phyloP scores from a whole-genome alignment of 225 moss, liverwort and hornwort genomes.

The Sphagnum contortum region DNA sequence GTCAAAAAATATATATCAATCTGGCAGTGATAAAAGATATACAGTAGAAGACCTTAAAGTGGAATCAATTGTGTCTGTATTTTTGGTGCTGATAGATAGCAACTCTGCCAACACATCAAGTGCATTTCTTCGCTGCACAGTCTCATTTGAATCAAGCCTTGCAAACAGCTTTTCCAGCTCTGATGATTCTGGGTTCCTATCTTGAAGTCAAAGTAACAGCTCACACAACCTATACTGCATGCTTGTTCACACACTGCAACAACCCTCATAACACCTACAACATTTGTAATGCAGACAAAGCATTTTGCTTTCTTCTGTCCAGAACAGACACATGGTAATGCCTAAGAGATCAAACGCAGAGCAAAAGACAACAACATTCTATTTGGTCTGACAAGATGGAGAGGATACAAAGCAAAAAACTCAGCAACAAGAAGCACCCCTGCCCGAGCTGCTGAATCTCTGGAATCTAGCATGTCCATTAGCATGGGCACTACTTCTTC shows the following conservation, averaged over 20 bases:
- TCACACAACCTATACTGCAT: neutral
- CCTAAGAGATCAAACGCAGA: no score
- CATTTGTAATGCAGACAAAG: no score
- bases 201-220: conserved; percentile 27
- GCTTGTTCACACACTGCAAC: neutral
- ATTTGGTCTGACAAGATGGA: neutral
- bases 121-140: conserved; percentile 85
- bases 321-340: no score
- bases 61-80: conserved; percentile 48
- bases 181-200: conserved; percentile 63
- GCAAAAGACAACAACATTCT: no score
- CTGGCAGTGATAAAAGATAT: no score
- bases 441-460: conserved; percentile 84
- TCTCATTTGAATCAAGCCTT: conserved; percentile 72
- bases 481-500: conserved; percentile 77
- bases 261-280: no score
- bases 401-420: conserved; percentile 87
- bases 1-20: no score
- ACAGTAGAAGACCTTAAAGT: conserved; percentile 41
- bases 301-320: no score
- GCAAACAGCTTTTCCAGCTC: conserved; percentile 77
- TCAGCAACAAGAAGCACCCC: conserved; percentile 91
- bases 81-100: conserved; percentile 55
- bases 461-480: conserved; percentile 86
- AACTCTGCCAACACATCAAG: conserved; percentile 90